These are phyloP conservation scores for Phytophthora constricta DNA, from an alignment of 352 stramenopile species.

Conservation along the genomic window DNA sequence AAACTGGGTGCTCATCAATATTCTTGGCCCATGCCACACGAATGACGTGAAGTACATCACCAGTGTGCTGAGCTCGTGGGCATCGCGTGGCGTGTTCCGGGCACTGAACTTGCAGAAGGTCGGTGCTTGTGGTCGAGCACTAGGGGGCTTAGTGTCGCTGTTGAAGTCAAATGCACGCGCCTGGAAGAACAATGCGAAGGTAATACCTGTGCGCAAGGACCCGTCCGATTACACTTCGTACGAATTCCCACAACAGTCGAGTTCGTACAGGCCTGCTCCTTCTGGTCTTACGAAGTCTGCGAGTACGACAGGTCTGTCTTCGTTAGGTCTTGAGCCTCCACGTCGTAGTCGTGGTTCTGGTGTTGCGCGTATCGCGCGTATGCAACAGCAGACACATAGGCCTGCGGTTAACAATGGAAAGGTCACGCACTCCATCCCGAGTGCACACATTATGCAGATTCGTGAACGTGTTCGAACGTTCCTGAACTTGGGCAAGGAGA, in stretches of 20 bases:
- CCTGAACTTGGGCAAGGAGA: conserved; percentile 92
- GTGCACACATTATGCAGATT: conserved; percentile 89
- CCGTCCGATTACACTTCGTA: conserved; percentile 87
- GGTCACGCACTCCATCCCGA: conserved; percentile 75
- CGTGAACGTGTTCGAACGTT: conserved; percentile 96
- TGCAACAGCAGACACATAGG: conserved; percentile 80
- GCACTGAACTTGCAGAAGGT: conserved; percentile 80
- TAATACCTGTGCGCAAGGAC: conserved; percentile 82
- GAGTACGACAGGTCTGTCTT: conserved; percentile 87
- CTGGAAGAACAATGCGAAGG: conserved; percentile 86
- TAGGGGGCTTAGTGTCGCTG: conserved; percentile 75
- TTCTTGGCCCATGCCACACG: conserved; percentile 95
- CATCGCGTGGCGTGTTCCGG: conserved; percentile 78
- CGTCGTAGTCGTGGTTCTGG: conserved; percentile 82
- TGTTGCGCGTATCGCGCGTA: conserved; percentile 81
- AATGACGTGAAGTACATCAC: conserved; percentile 95
- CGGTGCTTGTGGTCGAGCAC: conserved; percentile 60
- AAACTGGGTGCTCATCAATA: conserved; percentile 93
- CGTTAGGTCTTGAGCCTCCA: conserved; percentile 72
- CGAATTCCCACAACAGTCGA: conserved; percentile 73
- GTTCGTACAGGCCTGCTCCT: conserved; percentile 42
- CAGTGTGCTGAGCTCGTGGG: conserved; percentile 84
- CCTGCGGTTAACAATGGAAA: conserved; percentile 61
- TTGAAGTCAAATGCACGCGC: conserved; percentile 67
- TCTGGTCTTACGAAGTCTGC: conserved; percentile 86